Conservation (phyloP, 495 filamentous ascomycete genomes). For the Xylaria flabelliformis region DNA sequence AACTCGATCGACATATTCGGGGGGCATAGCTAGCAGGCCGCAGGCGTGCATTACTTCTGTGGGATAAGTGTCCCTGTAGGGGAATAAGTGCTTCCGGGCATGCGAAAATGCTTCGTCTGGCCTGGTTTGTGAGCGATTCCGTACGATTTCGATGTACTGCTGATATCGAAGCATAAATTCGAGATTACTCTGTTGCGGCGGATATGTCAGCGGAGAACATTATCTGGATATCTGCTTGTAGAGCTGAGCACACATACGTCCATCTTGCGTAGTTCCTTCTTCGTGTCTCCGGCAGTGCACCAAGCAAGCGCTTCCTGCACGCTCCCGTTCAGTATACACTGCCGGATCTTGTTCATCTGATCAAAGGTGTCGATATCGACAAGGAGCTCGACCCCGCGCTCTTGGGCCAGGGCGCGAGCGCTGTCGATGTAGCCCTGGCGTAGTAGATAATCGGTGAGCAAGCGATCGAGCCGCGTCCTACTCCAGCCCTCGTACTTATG, state of each 20-base stretch:
- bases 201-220: constrained; percentile 3
- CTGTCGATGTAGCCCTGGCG: constrained; percentile 82
- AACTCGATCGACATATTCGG: constrained; percentile 54
- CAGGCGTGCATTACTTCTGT: constrained; percentile 73
- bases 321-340: constrained; percentile 71
- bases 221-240: background rate
- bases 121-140: constrained; percentile 64
- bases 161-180: constrained; percentile 96
- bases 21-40: constrained; percentile 76
- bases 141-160: constrained; percentile 90
- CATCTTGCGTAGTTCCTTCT: constrained; percentile 82
- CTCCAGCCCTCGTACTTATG: constrained; percentile 95
- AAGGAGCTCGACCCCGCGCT: constrained; percentile 70
- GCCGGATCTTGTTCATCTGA: constrained; percentile 75
- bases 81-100: constrained; percentile 78
- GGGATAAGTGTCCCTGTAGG: constrained; percentile 70
- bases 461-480: constrained; percentile 75
- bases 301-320: constrained; percentile 81
- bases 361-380: constrained; percentile 92
- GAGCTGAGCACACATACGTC: constrained; percentile 63
- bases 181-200: constrained; percentile 69
- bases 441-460: constrained; percentile 89
- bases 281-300: constrained; percentile 81
- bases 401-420: constrained; percentile 72
- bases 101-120: constrained; percentile 78